Evolutionary conservation across 495 filamentous ascomycete genomes (phyloP), one percentile per base, ranked within the genome.

Genomic region (Penicillium cataractarum): DNA sequence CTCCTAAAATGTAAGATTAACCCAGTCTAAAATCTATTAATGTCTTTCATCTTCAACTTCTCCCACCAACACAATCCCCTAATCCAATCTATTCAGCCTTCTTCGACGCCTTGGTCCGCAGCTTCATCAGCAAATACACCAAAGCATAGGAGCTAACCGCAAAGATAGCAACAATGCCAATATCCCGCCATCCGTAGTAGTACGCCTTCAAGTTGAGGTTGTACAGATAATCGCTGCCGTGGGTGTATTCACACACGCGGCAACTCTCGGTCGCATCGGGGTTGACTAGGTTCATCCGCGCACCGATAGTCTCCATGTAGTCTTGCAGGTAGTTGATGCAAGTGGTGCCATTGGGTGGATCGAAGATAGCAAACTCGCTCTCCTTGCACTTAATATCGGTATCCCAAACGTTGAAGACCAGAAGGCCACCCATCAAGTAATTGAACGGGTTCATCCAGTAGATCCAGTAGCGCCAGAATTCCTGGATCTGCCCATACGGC

Each of bases 391-490:
- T 44, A 3, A 90, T 80, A 0, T 75, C 33, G 1, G 81, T 80
- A 57, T 88, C 86, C 55, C 79, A 87, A 17, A 90, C 71, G 10
- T 74, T 80, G 13, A 82, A 82, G 0, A 84, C 80, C 35, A 91
- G 62, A 72, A 91, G 81, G 40, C 80, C 81, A 57, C 78, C 80
- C 51, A 90, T 84, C 8, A 90, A 73, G 62, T 92, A 92, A 19
- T 86, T 89, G 67, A 91, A 86, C 7, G 90, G 89, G 33, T 87
- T 88, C 63, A 90, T 73, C 57, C 82, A 87, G 74, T 92, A 92
- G 63, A 90, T 88, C 90, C 89, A 92, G 83, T 92, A 92, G 19
- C 83, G 76, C 61, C 89, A 89, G 60, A 90, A 81, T 4, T 73
- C 83, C 29, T 80, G 76, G 27, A 90, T 88, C 54, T 80, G 72